Evolutionary conservation across 2,329 filamentous ascomycete species (phyloP).

Genomic region (Cyphellophora attinorum): DNA sequence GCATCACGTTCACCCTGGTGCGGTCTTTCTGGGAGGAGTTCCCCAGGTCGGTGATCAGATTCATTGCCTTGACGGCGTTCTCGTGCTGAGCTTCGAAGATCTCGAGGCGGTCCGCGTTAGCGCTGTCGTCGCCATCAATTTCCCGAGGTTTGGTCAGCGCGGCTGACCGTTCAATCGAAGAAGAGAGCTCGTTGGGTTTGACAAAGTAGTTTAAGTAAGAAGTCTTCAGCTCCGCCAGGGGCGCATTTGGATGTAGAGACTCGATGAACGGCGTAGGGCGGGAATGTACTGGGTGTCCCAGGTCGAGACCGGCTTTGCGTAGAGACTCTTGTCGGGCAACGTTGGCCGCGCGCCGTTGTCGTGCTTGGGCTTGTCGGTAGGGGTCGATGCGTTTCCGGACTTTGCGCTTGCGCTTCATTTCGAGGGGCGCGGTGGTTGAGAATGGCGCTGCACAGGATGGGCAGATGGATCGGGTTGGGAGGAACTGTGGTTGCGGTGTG

Average conservation of each 20-base stretch:
- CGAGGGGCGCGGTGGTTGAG: slow-evolving; percentile 42
- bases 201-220: slow-evolving; percentile 67
- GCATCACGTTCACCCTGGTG: slow-evolving; percentile 70
- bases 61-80: slow-evolving; percentile 65
- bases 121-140: slow-evolving; percentile 4
- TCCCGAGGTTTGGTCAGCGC: slow-evolving; percentile 42
- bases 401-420: slow-evolving; percentile 16
- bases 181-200: slow-evolving; percentile 54
- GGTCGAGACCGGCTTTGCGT: slow-evolving; percentile 46
- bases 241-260: slow-evolving; percentile 48
- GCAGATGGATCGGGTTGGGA: too few relatives aligned
- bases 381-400: slow-evolving; percentile 46
- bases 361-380: slow-evolving; percentile 69
- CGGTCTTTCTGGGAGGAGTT: slow-evolving; percentile 72
- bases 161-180: slow-evolving; percentile 58
- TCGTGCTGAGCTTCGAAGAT: slow-evolving; percentile 44
- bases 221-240: slow-evolving; percentile 15
- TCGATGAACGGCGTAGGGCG: slow-evolving; percentile 71
- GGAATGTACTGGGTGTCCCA: slow-evolving; percentile 74
- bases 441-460: slow-evolving; percentile 28
- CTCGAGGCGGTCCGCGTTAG: slow-evolving; percentile 32
- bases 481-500: too few relatives aligned
- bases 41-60: slow-evolving; percentile 66
- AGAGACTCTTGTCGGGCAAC: slow-evolving; percentile 64
- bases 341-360: slow-evolving; percentile 77